Evolutionary conservation across 805 yeast genomes (phyloP).

Genomic region (Hanseniaspora meyeri): DNA sequence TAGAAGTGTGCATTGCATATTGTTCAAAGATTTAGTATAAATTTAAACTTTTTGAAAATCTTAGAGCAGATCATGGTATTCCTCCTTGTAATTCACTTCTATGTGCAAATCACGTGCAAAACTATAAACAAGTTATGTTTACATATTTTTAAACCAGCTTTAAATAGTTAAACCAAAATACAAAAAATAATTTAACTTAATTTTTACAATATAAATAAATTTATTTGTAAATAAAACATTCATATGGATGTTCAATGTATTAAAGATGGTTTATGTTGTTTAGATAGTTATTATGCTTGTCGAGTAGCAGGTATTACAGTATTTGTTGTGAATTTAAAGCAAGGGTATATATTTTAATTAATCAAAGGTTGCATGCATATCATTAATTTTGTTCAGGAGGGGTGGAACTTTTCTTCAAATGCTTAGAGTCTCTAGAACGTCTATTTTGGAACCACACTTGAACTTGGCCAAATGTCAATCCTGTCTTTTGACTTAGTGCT

Average conservation of each 20-base stretch:
- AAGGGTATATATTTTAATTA: not conserved
- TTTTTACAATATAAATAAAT: too few species aligned
- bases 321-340: not conserved
- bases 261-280: too few species aligned
- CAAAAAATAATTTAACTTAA: not conserved
- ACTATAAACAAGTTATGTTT: not conserved
- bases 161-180: too few species aligned
- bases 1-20: too few species aligned
- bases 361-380: not conserved
- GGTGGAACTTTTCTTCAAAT: not conserved
- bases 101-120: not conserved
- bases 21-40: too few species aligned
- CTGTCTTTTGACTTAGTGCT: slow-evolving; percentile 66
- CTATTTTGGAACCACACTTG: slow-evolving; percentile 98
- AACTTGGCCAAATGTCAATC: slow-evolving; percentile 94
- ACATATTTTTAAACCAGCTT: too few species aligned
- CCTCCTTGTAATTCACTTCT: not conserved
- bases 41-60: too few species aligned
- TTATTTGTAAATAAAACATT: too few species aligned
- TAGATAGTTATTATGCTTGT: too few species aligned
- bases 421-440: slow-evolving; percentile 30
- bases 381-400: not conserved
- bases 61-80: too few species aligned
- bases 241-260: too few species aligned
- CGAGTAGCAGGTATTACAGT: too few species aligned